Conservation (phyloP, 495 filamentous ascomycete genomes). For the Chaetomidium leptoderma region DNA sequence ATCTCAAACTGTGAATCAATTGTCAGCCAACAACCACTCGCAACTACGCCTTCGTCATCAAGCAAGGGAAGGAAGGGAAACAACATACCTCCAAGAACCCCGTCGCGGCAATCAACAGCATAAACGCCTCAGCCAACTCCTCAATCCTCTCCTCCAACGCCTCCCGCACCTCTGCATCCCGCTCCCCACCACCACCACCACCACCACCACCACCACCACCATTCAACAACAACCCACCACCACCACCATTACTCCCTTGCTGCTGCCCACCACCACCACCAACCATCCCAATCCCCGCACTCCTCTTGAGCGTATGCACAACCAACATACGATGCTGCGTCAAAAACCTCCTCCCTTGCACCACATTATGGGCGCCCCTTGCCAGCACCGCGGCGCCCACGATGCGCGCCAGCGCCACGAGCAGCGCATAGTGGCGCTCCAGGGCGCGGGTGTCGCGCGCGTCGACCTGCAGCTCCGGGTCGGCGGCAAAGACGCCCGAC, state of each 20-base stretch:
- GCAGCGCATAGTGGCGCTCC: slow-evolving; percentile 74
- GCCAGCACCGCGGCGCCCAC: slow-evolving; percentile 73
- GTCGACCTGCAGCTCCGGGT: slow-evolving; percentile 68
- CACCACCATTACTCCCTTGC: not conserved
- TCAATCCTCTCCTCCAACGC: slow-evolving; percentile 45
- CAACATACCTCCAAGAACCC: slow-evolving; percentile 55
- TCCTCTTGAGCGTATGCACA: slow-evolving; percentile 85
- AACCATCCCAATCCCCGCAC: slow-evolving; percentile 68
- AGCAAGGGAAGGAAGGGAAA: not conserved
- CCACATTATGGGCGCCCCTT: slow-evolving; percentile 75
- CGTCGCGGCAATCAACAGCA: slow-evolving; percentile 55
- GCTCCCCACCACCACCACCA: slow-evolving; percentile 5
- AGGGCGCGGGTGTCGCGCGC: slow-evolving; percentile 60
- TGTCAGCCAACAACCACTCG: not conserved
- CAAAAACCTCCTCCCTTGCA: slow-evolving; percentile 71
- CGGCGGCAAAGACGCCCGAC: slow-evolving; percentile 77
- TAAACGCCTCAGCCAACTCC: slow-evolving; percentile 55
- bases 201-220: not conserved
- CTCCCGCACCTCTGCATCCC: slow-evolving; percentile 29
- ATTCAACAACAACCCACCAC: not conserved
- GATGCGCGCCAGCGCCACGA: slow-evolving; percentile 76
- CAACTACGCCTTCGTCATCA: no score
- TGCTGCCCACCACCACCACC: not conserved
- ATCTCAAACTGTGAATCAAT: slow-evolving; percentile 38
- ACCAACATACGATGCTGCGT: slow-evolving; percentile 72